Conservation (phyloP, 2,329 filamentous ascomycete species). For the Colletotrichum agaves region DNA sequence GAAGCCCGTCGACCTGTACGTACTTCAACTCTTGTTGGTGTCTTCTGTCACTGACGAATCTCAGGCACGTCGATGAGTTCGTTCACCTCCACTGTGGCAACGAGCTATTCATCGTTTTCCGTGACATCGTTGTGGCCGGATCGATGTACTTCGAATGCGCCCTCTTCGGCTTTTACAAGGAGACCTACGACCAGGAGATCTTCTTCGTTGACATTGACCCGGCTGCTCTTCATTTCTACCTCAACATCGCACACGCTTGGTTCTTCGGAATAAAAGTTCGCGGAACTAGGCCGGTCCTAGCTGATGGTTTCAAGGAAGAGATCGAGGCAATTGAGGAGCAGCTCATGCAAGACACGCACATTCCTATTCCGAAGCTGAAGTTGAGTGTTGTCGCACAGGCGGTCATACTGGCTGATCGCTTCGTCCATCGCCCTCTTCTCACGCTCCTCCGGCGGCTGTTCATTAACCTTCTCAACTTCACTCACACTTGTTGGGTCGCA, state of each 20-base stretch:
- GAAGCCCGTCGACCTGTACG: constrained; percentile 1
- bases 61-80: constrained; percentile 11
- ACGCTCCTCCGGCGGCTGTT: constrained; percentile 27
- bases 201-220: constrained; percentile 5
- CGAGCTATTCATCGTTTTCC: constrained; percentile 21
- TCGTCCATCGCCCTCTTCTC: constrained; percentile 30
- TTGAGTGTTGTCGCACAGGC: background rate
- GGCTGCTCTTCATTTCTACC: constrained; percentile 18
- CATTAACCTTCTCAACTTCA: constrained; percentile 8
- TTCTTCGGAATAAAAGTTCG: constrained; percentile 34
- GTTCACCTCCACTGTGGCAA: constrained; percentile 19
- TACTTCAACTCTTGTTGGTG: background rate
- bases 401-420: constrained; percentile 17
- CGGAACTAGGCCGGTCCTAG: constrained; percentile 7
- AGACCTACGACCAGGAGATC: constrained; percentile 15
- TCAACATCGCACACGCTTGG: constrained; percentile 26
- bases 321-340: background rate
- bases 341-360: background rate
- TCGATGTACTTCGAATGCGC: constrained; percentile 27
- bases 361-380: constrained; percentile 22
- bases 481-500: constrained; percentile 1
- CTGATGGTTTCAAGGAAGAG: background rate
- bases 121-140: constrained; percentile 23
- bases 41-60: background rate
- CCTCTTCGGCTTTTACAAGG: constrained; percentile 24